Percentiles rank a stretch among this genome's conserved stretches.
Evolutionary conservation across 2,329 filamentous ascomycete species (phyloP).

Genomic region (Didymella pomorum): DNA sequence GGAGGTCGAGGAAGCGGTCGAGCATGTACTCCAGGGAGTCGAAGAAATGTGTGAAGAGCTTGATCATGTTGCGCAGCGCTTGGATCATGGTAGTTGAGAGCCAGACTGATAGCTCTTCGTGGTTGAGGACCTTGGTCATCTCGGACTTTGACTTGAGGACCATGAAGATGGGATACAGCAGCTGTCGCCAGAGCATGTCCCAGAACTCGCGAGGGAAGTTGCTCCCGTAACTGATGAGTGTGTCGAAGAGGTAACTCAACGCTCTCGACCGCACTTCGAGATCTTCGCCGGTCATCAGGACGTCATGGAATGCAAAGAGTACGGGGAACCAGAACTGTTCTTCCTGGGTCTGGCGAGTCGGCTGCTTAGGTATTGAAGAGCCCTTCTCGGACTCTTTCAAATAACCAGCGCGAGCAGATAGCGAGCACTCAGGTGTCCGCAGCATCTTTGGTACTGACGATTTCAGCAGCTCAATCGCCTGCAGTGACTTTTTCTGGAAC

Average conservation of each 20-base stretch:
- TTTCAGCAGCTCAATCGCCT: conserved; percentile 94
- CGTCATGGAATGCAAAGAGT: conserved; percentile 97
- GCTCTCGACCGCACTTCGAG: conserved; percentile 90
- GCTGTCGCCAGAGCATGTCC: conserved; percentile 97
- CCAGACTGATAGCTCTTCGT: conserved; percentile 98
- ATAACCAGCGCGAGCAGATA: conserved; percentile 71
- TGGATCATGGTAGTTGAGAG: conserved; percentile 99
- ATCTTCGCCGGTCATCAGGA: conserved; percentile 98
- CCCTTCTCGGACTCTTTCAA: conserved; percentile 58
- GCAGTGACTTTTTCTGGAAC: conserved; percentile 98
- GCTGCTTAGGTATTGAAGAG: conserved; percentile 66
- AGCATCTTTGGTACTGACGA: conserved; percentile 95
- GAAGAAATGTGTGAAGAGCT: conserved; percentile 98
- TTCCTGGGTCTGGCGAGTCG: conserved; percentile 85
- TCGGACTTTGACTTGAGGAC: conserved; percentile 95
- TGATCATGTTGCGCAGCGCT: conserved; percentile 96
- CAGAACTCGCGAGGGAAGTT: conserved; percentile 95
- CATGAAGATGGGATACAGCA: conserved; percentile 98
- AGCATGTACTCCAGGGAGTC: conserved; percentile 97
- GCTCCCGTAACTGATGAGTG: conserved; percentile 85
- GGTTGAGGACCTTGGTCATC: conserved; percentile 92
- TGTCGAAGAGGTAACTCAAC: conserved; percentile 95
- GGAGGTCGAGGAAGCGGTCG: conserved; percentile 91
- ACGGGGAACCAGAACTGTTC: conserved; percentile 99
- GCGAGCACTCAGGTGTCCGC: conserved; percentile 90